Evolutionary conservation across 768 basidiomycete species (phyloP).

Genomic region (Pholiota conissans): DNA sequence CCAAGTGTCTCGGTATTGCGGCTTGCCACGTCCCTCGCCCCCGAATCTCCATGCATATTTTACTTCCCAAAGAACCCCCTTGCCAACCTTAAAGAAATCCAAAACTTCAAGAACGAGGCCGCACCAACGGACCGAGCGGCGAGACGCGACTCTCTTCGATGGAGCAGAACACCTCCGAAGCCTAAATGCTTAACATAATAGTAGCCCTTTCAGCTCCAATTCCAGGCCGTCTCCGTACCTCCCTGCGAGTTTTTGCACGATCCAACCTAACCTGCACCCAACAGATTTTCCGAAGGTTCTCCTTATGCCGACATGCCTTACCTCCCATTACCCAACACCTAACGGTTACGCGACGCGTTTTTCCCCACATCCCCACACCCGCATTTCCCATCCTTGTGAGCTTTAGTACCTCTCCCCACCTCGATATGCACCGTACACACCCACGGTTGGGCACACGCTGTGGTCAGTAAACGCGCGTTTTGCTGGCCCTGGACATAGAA

Average conservation of each 20-base stretch:
- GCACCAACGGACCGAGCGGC: not conserved
- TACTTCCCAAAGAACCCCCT: not conserved
- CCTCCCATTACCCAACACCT: not conserved
- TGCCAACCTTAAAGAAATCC: not conserved
- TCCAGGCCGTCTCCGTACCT: too few relatives aligned
- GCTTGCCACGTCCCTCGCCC: too few relatives aligned
- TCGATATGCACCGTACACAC: not conserved
- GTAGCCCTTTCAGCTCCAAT: too few relatives aligned
- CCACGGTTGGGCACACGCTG: not conserved
- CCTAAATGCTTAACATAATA: too few relatives aligned
- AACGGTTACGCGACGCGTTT: not conserved
- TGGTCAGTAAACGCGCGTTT: too few relatives aligned
- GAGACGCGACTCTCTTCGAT: too few relatives aligned
- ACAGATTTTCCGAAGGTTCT: too few relatives aligned
- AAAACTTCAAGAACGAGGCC: not conserved
- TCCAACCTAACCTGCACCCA: too few relatives aligned
- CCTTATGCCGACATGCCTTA: not conserved
- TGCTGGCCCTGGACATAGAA: too few relatives aligned
- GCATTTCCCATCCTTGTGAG: not conserved
- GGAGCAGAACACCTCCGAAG: too few relatives aligned
- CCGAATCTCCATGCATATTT: not conserved
- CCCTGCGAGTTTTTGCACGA: too few relatives aligned
- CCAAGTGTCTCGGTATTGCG: not conserved
- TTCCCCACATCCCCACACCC: not conserved
- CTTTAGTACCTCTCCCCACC: not conserved